Conservation (phyloP, 2,329 filamentous ascomycete genomes). For the Penicillium sp. region DNA sequence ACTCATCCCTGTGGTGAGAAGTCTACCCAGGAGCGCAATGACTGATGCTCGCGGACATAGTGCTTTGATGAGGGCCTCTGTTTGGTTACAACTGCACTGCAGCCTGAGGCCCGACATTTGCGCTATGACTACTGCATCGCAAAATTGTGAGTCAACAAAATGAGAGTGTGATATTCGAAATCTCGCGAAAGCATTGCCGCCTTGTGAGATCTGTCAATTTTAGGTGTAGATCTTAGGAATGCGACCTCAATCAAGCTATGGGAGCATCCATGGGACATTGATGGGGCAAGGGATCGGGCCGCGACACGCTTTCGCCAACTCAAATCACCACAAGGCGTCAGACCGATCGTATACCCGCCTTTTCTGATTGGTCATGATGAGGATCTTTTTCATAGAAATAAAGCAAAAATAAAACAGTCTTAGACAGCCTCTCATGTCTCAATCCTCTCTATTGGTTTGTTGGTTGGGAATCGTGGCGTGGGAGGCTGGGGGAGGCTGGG, state of each 20-base stretch:
- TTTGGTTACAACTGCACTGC: background rate
- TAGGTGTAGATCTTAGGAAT: background rate
- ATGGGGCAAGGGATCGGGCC: slow-evolving; percentile 13
- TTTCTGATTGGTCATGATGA: slow-evolving; percentile 7
- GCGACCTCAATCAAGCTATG: background rate
- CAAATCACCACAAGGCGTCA: slow-evolving; percentile 10
- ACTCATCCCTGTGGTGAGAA: slow-evolving; percentile 5
- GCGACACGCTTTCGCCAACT: slow-evolving; percentile 13
- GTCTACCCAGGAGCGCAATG: slow-evolving; percentile 11
- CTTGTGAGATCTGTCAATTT: background rate
- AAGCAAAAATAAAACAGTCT: slow-evolving; percentile 8
- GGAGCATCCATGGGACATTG: slow-evolving; percentile 3
- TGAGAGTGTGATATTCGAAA: background rate
- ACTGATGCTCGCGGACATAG: slow-evolving; percentile 1
- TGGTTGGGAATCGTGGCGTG: slow-evolving; percentile 4
- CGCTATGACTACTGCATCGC: background rate
- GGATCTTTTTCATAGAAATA: slow-evolving; percentile 10
- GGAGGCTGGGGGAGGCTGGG: slow-evolving; percentile 31
- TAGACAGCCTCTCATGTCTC: slow-evolving; percentile 19
- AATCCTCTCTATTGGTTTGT: slow-evolving; percentile 22
- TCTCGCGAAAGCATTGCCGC: background rate
- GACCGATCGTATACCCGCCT: slow-evolving; percentile 3
- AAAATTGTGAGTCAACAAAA: background rate
- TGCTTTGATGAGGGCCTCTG: background rate
- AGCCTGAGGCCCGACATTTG: too few species aligned